Conservation (phyloP, 2,329 filamentous ascomycete species). For the Trichoderma breve region DNA sequence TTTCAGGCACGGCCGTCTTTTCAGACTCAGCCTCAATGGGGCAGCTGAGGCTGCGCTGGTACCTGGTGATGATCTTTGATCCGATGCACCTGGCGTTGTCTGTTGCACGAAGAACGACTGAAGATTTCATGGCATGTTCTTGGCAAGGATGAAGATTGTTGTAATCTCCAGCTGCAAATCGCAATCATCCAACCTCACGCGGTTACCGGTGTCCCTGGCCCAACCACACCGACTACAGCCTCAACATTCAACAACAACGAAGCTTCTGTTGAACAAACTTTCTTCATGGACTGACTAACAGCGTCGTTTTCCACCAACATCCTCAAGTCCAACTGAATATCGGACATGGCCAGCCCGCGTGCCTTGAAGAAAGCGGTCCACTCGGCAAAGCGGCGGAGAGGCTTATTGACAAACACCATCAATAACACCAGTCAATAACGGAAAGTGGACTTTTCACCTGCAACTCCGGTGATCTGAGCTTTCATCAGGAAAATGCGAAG, state of each 20-base stretch:
- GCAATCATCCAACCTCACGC: background rate
- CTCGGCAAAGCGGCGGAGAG: background rate
- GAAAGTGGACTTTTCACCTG: background rate
- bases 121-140: background rate
- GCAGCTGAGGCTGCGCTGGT: background rate
- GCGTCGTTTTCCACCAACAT: background rate
- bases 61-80: background rate
- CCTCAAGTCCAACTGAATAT: background rate
- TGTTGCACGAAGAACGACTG: background rate
- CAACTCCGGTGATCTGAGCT: slow-evolving; percentile 4
- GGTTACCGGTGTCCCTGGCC: background rate
- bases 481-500: background rate
- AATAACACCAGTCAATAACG: slow-evolving; percentile 15
- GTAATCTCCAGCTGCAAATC: too few relatives aligned
- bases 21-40: background rate
- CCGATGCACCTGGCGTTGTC: background rate
- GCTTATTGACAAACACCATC: slow-evolving; percentile 14
- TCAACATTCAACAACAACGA: background rate
- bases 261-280: background rate
- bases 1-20: background rate
- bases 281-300: background rate
- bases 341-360: background rate
- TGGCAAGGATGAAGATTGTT: background rate
- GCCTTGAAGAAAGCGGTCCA: background rate
- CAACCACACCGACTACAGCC: background rate